phyloP scores from a whole-genome alignment of 306 rosid species.

The Rubus parviflorus region DNA sequence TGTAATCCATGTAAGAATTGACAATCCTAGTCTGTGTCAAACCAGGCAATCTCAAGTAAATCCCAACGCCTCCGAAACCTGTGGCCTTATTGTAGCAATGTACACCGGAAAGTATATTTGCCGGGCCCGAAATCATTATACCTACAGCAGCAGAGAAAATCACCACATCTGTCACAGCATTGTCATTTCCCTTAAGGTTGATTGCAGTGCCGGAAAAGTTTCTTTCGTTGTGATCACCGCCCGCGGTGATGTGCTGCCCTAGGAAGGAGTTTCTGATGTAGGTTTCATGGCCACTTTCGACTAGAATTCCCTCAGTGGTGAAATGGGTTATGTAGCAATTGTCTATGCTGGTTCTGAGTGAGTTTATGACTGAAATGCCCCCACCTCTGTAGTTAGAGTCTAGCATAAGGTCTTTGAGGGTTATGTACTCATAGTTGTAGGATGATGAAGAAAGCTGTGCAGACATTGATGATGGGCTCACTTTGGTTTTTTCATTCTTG shows the following conservation, averaged over 20 bases:
- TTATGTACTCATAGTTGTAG: conserved; percentile 74
- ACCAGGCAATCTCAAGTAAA: conserved; percentile 66
- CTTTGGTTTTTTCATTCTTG: conserved; percentile 10
- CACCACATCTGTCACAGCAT: conserved; percentile 79
- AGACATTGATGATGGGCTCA: conserved; percentile 22
- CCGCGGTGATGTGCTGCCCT: conserved; percentile 92
- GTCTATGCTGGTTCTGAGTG: conserved; percentile 74
- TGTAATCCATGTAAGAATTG: conserved; percentile 85
- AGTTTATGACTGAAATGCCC: conserved; percentile 69
- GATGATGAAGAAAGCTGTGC: conserved; percentile 43
- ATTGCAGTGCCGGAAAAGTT: conserved; percentile 81
- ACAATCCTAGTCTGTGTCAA: conserved; percentile 75
- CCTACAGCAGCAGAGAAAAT: conserved; percentile 76
- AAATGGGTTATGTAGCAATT: conserved; percentile 89
- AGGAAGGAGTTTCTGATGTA: conserved; percentile 76
- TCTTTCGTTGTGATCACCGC: conserved; percentile 52
- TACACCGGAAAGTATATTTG: conserved; percentile 66
- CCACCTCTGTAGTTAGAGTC: conserved; percentile 90
- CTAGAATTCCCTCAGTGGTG: conserved; percentile 67
- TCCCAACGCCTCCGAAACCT: conserved; percentile 84
- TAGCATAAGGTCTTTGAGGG: conserved; percentile 63
- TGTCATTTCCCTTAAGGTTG: conserved; percentile 68
- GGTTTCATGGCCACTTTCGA: conserved; percentile 82
- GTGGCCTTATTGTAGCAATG: conserved; percentile 97
- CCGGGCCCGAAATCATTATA: conserved; percentile 66